Evolutionary conservation across 2,329 filamentous ascomycete genomes (phyloP).

Genomic region (Metarhizium brunneum): DNA sequence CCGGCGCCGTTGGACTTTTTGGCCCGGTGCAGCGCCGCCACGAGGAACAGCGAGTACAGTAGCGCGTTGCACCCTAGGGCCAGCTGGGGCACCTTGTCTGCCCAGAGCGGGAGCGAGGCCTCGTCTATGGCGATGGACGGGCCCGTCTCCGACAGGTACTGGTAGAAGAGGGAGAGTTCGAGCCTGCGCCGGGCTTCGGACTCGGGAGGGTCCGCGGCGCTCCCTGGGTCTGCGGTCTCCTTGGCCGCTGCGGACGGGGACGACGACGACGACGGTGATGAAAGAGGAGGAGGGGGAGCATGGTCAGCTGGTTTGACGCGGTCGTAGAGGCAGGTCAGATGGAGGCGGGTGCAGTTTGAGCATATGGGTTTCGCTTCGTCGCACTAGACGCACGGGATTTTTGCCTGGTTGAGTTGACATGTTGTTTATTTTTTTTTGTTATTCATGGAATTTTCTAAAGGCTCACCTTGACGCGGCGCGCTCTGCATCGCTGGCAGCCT

Average conservation of each 20-base stretch:
- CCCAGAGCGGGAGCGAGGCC: constrained; percentile 6
- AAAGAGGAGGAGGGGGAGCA: background rate
- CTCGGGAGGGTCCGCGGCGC: constrained; percentile 5
- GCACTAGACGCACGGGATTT: constrained; percentile 6
- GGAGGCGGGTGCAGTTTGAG: constrained; percentile 11
- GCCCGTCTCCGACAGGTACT: constrained; percentile 11
- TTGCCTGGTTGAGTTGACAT: no score
- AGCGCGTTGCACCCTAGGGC: constrained; percentile 12
- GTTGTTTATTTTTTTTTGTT: no score
- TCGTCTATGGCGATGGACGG: constrained; percentile 9
- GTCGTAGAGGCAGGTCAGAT: constrained; percentile 11
- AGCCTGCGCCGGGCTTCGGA: constrained; percentile 11
- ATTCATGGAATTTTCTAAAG: background rate
- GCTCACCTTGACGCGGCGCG: constrained; percentile 14
- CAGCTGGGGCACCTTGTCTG: constrained; percentile 4
- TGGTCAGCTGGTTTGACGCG: constrained; percentile 1
- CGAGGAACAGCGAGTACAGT: constrained; percentile 11
- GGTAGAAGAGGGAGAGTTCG: constrained; percentile 12
- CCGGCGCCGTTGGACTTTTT: constrained; percentile 1
- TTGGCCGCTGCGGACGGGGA: background rate
- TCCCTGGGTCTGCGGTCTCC: background rate
- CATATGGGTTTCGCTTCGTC: constrained; percentile 14
- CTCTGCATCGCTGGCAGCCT: constrained; percentile 13
- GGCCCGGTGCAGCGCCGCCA: constrained; percentile 10
- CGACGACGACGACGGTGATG: background rate